Percentiles rank a stretch among this genome's conserved stretches.
Evolutionary conservation across 495 filamentous ascomycete species (phyloP).

Genomic region (Wilcoxina mikolae): DNA sequence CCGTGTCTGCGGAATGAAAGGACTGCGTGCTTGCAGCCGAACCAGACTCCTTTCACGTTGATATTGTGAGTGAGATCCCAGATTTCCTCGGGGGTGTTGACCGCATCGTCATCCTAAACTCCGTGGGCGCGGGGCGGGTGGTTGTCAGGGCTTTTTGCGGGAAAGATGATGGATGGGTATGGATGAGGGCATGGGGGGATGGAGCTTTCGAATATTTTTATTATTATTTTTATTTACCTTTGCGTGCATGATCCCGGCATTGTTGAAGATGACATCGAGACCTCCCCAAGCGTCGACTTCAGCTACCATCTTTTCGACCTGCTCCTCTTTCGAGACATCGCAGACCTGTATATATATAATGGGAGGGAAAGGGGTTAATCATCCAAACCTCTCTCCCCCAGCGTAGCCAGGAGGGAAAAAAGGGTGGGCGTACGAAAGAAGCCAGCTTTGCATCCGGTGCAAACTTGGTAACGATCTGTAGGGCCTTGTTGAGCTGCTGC

Average conservation of each 20-base stretch:
- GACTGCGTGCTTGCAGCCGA: conserved; percentile 84
- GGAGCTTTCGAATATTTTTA: not conserved
- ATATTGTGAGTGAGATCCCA: conserved; percentile 91
- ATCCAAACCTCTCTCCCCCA: not conserved
- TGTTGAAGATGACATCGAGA: conserved; percentile 95
- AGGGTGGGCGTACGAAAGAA: conserved; percentile 33
- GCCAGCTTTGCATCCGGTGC: conserved; percentile 53
- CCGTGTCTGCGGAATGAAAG: conserved; percentile 61
- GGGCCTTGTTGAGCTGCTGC: conserved; percentile 53
- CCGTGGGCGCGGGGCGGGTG: too few relatives aligned
- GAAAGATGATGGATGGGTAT: not conserved
- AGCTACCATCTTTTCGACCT: conserved; percentile 11
- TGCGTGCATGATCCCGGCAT: conserved; percentile 94
- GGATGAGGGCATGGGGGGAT: not conserved
- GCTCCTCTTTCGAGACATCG: conserved; percentile 36
- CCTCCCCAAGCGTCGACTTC: conserved; percentile 70
- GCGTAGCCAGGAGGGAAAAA: not conserved
- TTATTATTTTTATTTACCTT: too few relatives aligned
- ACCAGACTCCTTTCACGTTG: conserved; percentile 99
- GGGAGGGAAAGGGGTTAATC: not conserved
- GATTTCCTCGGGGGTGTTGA: conserved; percentile 72
- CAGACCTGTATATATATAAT: conserved; percentile 31
- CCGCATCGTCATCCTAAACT: conserved; percentile 67
- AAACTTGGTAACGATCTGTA: conserved; percentile 54
- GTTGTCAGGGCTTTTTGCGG: not conserved